phyloP scores from a whole-genome alignment of 352 stramenopile species.

The Aphanomyces astaci region DNA sequence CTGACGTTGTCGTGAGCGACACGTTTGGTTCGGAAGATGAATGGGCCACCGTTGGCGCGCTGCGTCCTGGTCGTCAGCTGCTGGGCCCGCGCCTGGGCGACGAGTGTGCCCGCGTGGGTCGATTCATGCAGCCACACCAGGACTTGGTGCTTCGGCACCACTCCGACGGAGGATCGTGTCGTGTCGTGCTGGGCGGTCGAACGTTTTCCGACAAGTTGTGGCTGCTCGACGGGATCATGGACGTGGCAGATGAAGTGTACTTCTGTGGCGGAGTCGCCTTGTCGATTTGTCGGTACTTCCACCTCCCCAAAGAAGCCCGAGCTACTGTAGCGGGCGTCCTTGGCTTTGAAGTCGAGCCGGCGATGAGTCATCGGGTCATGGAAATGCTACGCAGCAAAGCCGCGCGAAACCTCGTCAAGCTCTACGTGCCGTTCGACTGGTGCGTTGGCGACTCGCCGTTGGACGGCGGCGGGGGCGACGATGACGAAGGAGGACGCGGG shows the following conservation, averaged over 20 bases:
- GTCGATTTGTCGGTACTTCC: constrained; percentile 40
- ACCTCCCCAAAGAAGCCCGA: constrained; percentile 28
- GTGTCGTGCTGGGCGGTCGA: constrained; percentile 42
- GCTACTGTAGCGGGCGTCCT: background rate
- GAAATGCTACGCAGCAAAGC: constrained; percentile 59
- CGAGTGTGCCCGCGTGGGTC: background rate
- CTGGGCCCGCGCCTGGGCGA: background rate
- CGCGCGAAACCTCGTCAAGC: constrained; percentile 39
- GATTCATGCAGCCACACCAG: background rate
- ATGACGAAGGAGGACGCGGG: too few species aligned
- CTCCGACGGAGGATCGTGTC: background rate
- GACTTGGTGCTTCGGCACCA: background rate
- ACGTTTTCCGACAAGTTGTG: constrained; percentile 47
- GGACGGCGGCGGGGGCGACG: constrained; percentile 27
- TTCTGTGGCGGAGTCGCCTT: constrained; percentile 57
- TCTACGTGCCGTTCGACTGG: constrained; percentile 56
- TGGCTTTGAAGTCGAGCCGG: constrained; percentile 3
- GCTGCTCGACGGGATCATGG: constrained; percentile 54
- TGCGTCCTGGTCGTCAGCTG: background rate
- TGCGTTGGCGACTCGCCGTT: constrained; percentile 46
- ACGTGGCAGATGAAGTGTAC: constrained; percentile 49
- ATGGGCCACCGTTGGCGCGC: background rate
- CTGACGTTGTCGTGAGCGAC: background rate
- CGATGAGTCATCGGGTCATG: constrained; percentile 30
- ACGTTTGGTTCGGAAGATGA: constrained; percentile 1